Conservation (phyloP, 2,329 filamentous ascomycete genomes). For the Exophiala bonariae region DNA sequence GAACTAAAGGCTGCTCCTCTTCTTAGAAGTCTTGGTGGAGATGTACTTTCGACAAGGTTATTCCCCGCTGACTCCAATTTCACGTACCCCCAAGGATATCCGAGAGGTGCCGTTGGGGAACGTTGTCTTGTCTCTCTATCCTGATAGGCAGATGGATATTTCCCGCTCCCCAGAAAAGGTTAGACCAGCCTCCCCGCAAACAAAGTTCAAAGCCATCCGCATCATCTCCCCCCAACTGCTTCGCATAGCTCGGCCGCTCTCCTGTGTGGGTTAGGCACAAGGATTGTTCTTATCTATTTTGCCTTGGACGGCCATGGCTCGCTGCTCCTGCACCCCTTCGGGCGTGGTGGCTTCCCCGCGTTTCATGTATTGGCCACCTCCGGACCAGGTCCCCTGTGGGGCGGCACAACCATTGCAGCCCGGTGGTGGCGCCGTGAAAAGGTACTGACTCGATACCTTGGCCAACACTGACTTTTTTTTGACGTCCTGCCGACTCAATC, state of each 20-base stretch:
- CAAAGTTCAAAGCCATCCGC: conserved; percentile 3
- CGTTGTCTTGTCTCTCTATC: too few relatives aligned
- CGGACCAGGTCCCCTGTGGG: conserved; percentile 2
- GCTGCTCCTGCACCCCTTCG: neutral
- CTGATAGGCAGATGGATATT: too few relatives aligned
- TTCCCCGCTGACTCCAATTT: too few relatives aligned
- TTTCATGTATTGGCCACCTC: conserved; percentile 15
- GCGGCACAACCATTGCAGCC: conserved; percentile 5
- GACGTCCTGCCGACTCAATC: too few relatives aligned
- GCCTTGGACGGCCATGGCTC: neutral
- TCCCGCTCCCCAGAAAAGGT: neutral
- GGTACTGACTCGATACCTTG: conserved; percentile 3
- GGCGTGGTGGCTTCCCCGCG: conserved; percentile 18
- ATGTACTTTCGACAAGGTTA: too few relatives aligned
- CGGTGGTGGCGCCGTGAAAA: conserved; percentile 2
- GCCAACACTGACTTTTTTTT: conserved; percentile 6
- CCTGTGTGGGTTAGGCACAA: neutral
- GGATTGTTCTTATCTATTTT: conserved; percentile 1
- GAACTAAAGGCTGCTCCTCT: too few relatives aligned
- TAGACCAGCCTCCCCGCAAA: conserved; percentile 9
- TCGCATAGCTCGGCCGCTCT: neutral
- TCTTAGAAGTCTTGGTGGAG: too few relatives aligned
- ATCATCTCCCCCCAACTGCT: conserved; percentile 7
- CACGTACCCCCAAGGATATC: too few relatives aligned
- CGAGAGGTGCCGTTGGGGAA: too few relatives aligned